A percentile compares a stretch with the other conserved stretches of the same genome.
phyloP scores from a whole-genome alignment of 2,329 filamentous ascomycete genomes.

The Clarireedia monteithiana region DNA sequence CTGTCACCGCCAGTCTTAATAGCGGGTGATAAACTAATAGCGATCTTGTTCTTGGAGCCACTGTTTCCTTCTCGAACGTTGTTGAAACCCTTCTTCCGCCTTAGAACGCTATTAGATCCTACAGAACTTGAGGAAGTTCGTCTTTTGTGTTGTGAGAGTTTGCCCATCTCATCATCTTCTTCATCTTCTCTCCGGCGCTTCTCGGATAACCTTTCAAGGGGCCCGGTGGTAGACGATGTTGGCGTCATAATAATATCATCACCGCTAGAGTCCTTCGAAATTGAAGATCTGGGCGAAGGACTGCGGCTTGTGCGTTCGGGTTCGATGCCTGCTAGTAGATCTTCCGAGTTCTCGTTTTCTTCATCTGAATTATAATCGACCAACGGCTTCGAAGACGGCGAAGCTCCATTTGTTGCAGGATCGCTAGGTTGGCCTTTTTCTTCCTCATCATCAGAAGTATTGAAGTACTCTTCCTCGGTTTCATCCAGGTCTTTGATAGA shows the following conservation, averaged over 20 bases:
- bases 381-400: constrained; percentile 59
- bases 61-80: constrained; percentile 34
- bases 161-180: constrained; percentile 86
- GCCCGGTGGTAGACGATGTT: constrained; percentile 33
- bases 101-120: constrained; percentile 25
- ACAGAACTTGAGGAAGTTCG: constrained; percentile 43
- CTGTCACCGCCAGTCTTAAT: constrained; percentile 29
- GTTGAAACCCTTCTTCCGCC: constrained; percentile 41
- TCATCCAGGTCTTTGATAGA: constrained; percentile 70
- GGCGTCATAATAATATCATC: constrained; percentile 16
- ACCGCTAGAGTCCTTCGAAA: constrained; percentile 13
- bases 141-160: constrained; percentile 59
- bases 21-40: constrained; percentile 46
- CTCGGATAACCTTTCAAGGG: constrained; percentile 73
- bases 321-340: constrained; percentile 29
- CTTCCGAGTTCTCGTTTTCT: constrained; percentile 60
- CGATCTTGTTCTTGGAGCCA: constrained; percentile 43
- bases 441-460: constrained; percentile 77
- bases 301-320: constrained; percentile 10
- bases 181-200: constrained; percentile 90
- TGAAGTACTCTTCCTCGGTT: constrained; percentile 90
- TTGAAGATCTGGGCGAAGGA: constrained; percentile 18
- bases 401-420: constrained; percentile 51
- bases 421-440: constrained; percentile 33
- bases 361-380: constrained; percentile 94